Percentiles rank a stretch among this genome's conserved stretches.
phyloP scores from a whole-genome alignment of 129 eudicot species.

The Pittosporum tobira region DNA sequence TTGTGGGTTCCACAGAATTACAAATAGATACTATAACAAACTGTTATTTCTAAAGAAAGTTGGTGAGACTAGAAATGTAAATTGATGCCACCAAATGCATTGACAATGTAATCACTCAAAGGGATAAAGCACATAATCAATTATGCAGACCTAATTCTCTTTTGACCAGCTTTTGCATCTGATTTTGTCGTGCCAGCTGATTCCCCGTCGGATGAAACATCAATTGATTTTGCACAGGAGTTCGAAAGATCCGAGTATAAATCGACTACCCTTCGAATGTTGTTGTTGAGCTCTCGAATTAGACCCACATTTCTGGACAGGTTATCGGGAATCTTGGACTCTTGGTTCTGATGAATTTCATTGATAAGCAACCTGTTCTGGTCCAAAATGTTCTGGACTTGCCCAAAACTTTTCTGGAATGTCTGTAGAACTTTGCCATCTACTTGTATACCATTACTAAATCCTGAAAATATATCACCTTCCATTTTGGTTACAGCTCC shows the following conservation, averaged over 20 bases:
- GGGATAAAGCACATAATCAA: not conserved
- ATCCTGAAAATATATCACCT: slow-evolving; percentile 22
- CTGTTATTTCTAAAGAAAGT: too few species aligned
- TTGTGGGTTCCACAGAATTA: too few species aligned
- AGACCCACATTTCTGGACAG: slow-evolving; percentile 22
- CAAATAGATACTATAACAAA: too few species aligned
- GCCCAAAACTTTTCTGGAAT: slow-evolving; percentile 26
- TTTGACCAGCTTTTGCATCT: slow-evolving; percentile 27
- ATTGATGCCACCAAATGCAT: too few species aligned
- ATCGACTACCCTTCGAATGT: slow-evolving; percentile 24
- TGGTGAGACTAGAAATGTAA: too few species aligned
- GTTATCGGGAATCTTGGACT: slow-evolving; percentile 24
- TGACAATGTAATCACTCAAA: too few species aligned
- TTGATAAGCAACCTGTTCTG: slow-evolving; percentile 25
- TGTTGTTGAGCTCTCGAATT: slow-evolving; percentile 33
- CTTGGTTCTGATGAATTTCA: slow-evolving; percentile 36
- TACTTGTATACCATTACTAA: slow-evolving; percentile 16
- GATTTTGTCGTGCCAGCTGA: slow-evolving; percentile 13
- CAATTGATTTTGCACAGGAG: slow-evolving; percentile 19
- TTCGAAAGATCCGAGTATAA: slow-evolving; percentile 23
- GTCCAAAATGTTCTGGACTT: slow-evolving; percentile 27
- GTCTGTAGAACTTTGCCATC: slow-evolving; percentile 19
- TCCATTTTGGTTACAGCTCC: slow-evolving; percentile 11
- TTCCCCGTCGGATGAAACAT: slow-evolving; percentile 22
- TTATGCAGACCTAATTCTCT: slow-evolving; percentile 20